phyloP scores from a whole-genome alignment of 208 protist species.

The Porcisia hertigi region DNA sequence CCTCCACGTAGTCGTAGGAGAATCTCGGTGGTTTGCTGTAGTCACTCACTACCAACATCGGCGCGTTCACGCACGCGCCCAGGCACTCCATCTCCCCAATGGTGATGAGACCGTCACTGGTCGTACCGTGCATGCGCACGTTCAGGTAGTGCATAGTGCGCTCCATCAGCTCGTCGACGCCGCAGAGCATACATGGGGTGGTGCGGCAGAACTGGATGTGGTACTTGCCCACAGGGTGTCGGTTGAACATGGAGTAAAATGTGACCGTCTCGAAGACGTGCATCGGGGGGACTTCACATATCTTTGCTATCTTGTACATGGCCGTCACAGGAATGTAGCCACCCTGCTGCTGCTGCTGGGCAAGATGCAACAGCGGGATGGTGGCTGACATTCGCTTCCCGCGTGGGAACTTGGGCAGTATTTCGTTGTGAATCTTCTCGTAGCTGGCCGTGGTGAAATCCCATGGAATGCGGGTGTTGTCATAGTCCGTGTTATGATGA shows the following conservation, averaged over 20 bases:
- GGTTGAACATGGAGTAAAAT: conserved; percentile 96
- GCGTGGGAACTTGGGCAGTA: conserved; percentile 92
- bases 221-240: conserved; percentile 93
- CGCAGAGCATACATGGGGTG: conserved; percentile 93
- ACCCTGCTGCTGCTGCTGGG: conserved; percentile 91
- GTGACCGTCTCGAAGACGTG: conserved; percentile 93
- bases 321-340: conserved; percentile 93
- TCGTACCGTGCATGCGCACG: conserved; percentile 85
- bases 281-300: conserved; percentile 91
- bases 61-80: conserved; percentile 93
- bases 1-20: conserved; percentile 90
- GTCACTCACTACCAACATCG: conserved; percentile 93
- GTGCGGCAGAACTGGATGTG: conserved; percentile 95
- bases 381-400: conserved; percentile 72
- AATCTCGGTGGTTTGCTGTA: conserved; percentile 91
- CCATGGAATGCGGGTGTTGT: conserved; percentile 93
- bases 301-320: conserved; percentile 95
- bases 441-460: conserved; percentile 92
- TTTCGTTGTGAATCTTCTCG: conserved; percentile 87
- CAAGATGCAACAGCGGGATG: conserved; percentile 91
- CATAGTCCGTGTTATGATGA: conserved; percentile 85
- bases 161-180: conserved; percentile 87
- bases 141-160: conserved; percentile 81
- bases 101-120: conserved; percentile 87
- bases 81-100: conserved; percentile 95